Evolutionary conservation across 768 basidiomycete genomes (phyloP).

Genomic region (Boletus eberwhitei): DNA sequence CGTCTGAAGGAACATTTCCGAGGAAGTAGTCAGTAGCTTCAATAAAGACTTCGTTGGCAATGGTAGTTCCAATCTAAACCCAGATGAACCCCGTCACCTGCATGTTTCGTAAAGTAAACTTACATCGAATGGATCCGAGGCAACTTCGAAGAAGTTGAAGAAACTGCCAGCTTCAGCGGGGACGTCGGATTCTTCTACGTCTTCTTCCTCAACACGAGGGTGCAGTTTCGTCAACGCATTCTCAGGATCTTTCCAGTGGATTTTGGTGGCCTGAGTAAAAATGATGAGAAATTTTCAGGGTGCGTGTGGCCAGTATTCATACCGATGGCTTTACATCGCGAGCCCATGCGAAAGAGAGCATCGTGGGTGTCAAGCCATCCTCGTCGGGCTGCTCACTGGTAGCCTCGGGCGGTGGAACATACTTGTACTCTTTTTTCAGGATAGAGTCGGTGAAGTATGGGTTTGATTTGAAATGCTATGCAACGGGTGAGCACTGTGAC

Average conservation of each 20-base stretch:
- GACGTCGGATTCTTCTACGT: slow-evolving; percentile 54
- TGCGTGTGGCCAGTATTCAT: slow-evolving; percentile 18
- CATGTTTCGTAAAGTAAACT: slow-evolving; percentile 22
- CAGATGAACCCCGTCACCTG: slow-evolving; percentile 5
- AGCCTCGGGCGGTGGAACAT: slow-evolving; percentile 50
- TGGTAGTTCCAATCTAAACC: slow-evolving; percentile 61
- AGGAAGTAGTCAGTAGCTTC: slow-evolving; percentile 82
- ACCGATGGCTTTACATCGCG: slow-evolving; percentile 69
- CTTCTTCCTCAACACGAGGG: slow-evolving; percentile 57
- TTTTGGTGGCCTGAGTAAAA: slow-evolving; percentile 51
- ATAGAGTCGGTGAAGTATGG: slow-evolving; percentile 75
- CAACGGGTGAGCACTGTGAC: slow-evolving; percentile 1
- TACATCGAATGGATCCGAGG: slow-evolving; percentile 66
- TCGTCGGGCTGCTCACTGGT: slow-evolving; percentile 58
- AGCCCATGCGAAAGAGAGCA: slow-evolving; percentile 80
- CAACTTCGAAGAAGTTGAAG: slow-evolving; percentile 82
- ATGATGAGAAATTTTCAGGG: not conserved
- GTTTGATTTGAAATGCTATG: slow-evolving; percentile 81
- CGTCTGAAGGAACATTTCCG: slow-evolving; percentile 58
- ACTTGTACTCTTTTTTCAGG: slow-evolving; percentile 81
- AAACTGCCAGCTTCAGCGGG: slow-evolving; percentile 74
- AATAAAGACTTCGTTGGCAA: slow-evolving; percentile 77
- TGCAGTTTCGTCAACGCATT: slow-evolving; percentile 78
- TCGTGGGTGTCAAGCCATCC: slow-evolving; percentile 72
- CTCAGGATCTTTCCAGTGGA: slow-evolving; percentile 77